Conservation (phyloP, 1,139 yeast genomes). For the Scheffersomyces titani region DNA sequence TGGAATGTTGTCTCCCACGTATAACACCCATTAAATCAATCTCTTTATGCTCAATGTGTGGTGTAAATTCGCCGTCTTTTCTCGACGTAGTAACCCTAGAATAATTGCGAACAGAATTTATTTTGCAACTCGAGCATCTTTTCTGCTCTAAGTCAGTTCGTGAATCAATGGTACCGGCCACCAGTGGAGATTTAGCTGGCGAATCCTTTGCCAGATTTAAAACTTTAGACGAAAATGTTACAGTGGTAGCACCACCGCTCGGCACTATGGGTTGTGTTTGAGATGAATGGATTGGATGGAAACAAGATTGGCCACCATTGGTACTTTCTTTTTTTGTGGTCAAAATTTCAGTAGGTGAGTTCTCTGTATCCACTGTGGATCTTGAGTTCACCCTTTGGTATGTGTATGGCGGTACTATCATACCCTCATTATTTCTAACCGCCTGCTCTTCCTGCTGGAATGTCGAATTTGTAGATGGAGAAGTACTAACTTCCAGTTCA, state of each 20-base stretch:
- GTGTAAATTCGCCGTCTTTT: neutral
- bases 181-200: neutral
- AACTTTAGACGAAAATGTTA: neutral
- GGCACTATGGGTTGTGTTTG: neutral
- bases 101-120: neutral
- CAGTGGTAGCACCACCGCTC: neutral
- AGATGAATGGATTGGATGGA: neutral
- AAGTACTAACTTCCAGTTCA: conserved; percentile 16
- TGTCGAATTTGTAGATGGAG: conserved; percentile 23
- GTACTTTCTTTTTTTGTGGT: neutral
- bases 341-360: neutral
- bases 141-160: neutral
- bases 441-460: conserved; percentile 15
- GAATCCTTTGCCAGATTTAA: neutral
- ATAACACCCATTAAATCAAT: neutral
- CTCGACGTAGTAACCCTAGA: neutral
- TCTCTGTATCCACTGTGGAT: neutral
- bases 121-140: neutral
- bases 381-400: neutral
- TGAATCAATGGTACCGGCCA: neutral
- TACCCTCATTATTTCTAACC: neutral
- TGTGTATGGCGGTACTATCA: neutral
- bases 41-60: neutral
- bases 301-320: neutral
- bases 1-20: conserved; percentile 11